Evolutionary conservation across 23 red algal genomes (phyloP), one percentile per base, ranked within the genome.

Genomic region (Agarophyton chilense): DNA sequence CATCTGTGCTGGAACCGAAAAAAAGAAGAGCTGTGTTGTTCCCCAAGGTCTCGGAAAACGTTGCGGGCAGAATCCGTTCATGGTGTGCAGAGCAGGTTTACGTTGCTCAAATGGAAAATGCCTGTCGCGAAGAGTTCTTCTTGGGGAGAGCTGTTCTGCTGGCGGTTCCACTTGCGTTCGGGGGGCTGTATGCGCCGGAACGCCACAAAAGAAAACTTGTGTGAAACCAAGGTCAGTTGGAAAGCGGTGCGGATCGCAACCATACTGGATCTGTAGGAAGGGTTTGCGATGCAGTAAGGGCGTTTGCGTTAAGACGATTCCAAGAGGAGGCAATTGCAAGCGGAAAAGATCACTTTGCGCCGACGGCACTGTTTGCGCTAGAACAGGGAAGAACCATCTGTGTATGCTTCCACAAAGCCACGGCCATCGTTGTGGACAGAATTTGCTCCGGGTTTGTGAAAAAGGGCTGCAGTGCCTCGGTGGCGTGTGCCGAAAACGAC

Each of bases 81-180:
- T 65, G 46, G 55, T 88, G 4, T 88, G 84, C 39, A 0, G 0
- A 70, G 19, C 45, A 14, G 84, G 84, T 35, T 47, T 88, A 40
- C 2, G 34, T 4, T 88, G 84, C 38, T n/a, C 42, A 13, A 32
- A 52, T 34, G 31, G 67, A 17, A 51, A 62, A 18, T 83, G 78
- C 50, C 12, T 46, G 17, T 45, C 17, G 54, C 21, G 3, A 17
- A 83, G 55, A 28, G 57, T 66, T 31, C 53, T 4, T 12, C 2
- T 42, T 16, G 75, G 75, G 17, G 8, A 26, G 36, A 39, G 33
- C 31, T 79, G 75, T 79, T 18, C 6, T 17, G 28, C 62, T n/a
- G n/a, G n/a, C n/a, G n/a, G n/a, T n/a, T n/a, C n/a, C n/a, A n/a
- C n/a, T n/a, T 40, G 24, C 42, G 56, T 61, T 22, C 56, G 56